Base-by-base conservation (phyloP, 331 rosid genomes). In the Quercus phellos region DNA sequence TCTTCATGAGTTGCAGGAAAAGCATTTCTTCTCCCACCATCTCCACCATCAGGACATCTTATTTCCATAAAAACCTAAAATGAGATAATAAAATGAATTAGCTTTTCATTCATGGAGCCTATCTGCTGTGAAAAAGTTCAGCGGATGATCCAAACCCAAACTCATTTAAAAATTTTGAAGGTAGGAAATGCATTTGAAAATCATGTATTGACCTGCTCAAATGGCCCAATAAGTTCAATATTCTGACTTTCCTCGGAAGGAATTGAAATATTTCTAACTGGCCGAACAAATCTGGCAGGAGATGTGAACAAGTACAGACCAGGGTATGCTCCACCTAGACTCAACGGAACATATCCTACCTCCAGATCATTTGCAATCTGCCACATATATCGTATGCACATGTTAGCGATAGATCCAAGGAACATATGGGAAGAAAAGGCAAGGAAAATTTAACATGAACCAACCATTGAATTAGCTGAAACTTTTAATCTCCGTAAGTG, bases 1-100 rank as follows among this genome's bases (percentile, higher is more conserved):
- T 95, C 99, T 84, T 92, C 98, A 74, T 95, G 99, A 78, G 98
- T 91, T 55, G 99, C 94, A 75, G 97, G 96, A 83, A 92, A 91
- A 74, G 74, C 84, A 78, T 85, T 81, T 80, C 77, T 92, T 83
- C 93, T 87, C 76, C 99, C 99, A 81, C 99, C 99, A 77, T 94
- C 98, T 61, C 91, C 89, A 61, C 99, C 98, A 69, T 94, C 99
- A 35, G 97, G 96, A 85, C 99, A 94, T 78, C 77, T 88, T 82
- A 94, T 94, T 86, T 94, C 98, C 99, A 94, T 90, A 80, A 86
- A 94, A 77, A 91, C 96, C 99, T 94, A 78, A 43, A 72, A 68
- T 38, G 19, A 24, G 69, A 75, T 4, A 71, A 8, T 68, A 66
- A 74, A 73, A 71, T 27, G 43, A 68, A 72, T 80, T 11, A 72